Conservation (phyloP, 2,329 filamentous ascomycete species). For the Verticillium isaacii region DNA sequence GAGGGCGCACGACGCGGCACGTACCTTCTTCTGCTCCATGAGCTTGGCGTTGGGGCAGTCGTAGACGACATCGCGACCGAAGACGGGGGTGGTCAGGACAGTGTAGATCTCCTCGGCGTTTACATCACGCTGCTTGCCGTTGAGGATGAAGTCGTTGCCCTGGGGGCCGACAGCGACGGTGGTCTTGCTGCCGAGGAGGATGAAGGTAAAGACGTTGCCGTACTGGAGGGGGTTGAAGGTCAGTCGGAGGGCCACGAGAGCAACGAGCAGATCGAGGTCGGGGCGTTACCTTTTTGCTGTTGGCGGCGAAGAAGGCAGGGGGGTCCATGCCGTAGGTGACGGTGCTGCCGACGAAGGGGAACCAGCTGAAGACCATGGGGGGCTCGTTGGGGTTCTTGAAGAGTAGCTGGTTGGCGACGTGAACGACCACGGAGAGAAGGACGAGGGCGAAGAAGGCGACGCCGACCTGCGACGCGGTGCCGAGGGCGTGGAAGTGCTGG, state of each 20-base stretch:
- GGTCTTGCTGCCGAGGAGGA: slow-evolving; percentile 83
- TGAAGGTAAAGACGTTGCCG: slow-evolving; percentile 85
- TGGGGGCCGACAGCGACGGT: slow-evolving; percentile 78
- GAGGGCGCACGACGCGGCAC: neutral
- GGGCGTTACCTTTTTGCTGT: slow-evolving; percentile 65
- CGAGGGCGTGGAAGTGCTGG: slow-evolving; percentile 44
- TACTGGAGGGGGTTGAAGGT: slow-evolving; percentile 45
- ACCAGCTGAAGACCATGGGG: slow-evolving; percentile 75
- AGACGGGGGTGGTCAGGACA: slow-evolving; percentile 66
- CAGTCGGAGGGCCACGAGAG: neutral
- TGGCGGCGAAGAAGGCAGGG: slow-evolving; percentile 75
- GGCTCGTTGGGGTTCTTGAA: slow-evolving; percentile 79
- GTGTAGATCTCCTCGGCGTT: slow-evolving; percentile 89
- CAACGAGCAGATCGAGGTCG: neutral
- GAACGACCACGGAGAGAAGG: slow-evolving; percentile 61
- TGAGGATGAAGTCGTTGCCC: slow-evolving; percentile 88
- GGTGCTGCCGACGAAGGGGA: slow-evolving; percentile 84
- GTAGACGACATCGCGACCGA: slow-evolving; percentile 83
- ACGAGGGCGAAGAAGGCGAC: slow-evolving; percentile 39
- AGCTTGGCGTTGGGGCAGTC: slow-evolving; percentile 88
- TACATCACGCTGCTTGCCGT: slow-evolving; percentile 85
- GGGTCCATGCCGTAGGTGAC: slow-evolving; percentile 94
- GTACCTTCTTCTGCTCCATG: slow-evolving; percentile 93
- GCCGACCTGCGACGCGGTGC: slow-evolving; percentile 41
- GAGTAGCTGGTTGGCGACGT: slow-evolving; percentile 75